phyloP scores from a whole-genome alignment of 176 grass and related monocot species.

The Tillandsia leiboldiana region DNA sequence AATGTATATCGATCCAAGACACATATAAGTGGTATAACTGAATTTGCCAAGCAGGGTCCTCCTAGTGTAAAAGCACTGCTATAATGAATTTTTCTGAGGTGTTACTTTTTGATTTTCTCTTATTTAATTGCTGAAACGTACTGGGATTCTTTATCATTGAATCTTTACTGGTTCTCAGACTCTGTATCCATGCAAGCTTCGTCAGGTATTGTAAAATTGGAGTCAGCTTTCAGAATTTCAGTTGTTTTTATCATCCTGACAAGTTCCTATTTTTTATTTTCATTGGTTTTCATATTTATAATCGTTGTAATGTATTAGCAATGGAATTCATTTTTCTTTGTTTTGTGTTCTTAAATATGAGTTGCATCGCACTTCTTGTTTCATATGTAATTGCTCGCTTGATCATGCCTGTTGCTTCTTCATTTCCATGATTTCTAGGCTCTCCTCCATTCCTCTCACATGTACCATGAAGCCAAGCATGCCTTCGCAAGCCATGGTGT shows the following conservation, averaged over 20 bases:
- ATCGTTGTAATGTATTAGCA: no score
- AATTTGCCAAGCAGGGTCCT: no score
- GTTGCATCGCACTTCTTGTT: background rate
- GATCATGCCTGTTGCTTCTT: constrained; percentile 3
- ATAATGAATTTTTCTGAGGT: no score
- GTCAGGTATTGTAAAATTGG: background rate
- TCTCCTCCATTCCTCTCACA: constrained; percentile 92
- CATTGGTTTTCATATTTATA: background rate
- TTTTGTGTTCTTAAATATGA: background rate
- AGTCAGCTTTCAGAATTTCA: background rate
- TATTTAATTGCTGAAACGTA: background rate
- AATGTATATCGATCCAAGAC: no score
- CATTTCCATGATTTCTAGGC: constrained; percentile 38
- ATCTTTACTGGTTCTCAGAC: background rate
- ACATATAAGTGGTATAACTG: no score
- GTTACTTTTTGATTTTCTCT: background rate
- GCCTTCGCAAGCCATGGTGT: constrained; percentile 71
- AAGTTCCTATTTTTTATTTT: background rate
- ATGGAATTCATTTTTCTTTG: background rate
- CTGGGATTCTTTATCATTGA: background rate
- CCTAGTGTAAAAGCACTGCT: no score
- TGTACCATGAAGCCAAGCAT: constrained; percentile 92
- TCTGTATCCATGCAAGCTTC: background rate
- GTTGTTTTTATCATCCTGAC: background rate
- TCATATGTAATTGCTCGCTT: background rate